These are phyloP conservation scores for Cryomyces antarcticus DNA, from an alignment of 495 filamentous ascomycete genomes.

Conservation along the genomic window DNA sequence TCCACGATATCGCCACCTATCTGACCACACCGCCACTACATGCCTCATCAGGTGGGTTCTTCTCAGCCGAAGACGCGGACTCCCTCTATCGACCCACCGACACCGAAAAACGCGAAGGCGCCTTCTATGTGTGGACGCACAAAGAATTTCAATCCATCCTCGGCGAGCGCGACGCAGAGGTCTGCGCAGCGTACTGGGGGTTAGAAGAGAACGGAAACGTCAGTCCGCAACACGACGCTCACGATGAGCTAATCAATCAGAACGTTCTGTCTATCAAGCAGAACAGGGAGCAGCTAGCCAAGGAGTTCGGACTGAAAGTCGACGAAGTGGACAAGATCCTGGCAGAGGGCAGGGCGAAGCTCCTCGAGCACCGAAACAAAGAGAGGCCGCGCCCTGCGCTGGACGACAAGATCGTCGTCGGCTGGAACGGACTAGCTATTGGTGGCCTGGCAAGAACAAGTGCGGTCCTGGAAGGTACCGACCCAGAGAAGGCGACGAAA, in stretches of 20 bases:
- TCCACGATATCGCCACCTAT: conserved; percentile 71
- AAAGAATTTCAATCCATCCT: conserved; percentile 71
- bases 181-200: conserved; percentile 71
- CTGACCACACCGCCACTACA: conserved; percentile 49
- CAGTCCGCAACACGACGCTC: conserved; percentile 58
- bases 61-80: conserved; percentile 81
- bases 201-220: conserved; percentile 83
- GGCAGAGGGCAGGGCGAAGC: conserved; percentile 40
- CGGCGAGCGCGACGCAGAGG: conserved; percentile 40
- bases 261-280: conserved; percentile 40
- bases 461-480: conserved; percentile 39
- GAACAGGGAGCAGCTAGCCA: conserved; percentile 46
- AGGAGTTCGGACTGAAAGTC: conserved; percentile 56
- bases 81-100: conserved; percentile 59
- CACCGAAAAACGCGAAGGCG: conserved; percentile 74
- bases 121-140: conserved; percentile 87
- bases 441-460: conserved; percentile 57
- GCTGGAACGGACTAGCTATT: conserved; percentile 83
- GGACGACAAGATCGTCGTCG: conserved; percentile 79
- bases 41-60: conserved; percentile 54
- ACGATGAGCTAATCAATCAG: conserved; percentile 85
- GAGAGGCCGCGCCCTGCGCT: conserved; percentile 61
- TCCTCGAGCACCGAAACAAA: conserved; percentile 51
- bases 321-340: conserved; percentile 57
- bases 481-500: conserved; percentile 31